phyloP scores from a whole-genome alignment of 2,329 filamentous ascomycete species.

The Ascochyta fabae region DNA sequence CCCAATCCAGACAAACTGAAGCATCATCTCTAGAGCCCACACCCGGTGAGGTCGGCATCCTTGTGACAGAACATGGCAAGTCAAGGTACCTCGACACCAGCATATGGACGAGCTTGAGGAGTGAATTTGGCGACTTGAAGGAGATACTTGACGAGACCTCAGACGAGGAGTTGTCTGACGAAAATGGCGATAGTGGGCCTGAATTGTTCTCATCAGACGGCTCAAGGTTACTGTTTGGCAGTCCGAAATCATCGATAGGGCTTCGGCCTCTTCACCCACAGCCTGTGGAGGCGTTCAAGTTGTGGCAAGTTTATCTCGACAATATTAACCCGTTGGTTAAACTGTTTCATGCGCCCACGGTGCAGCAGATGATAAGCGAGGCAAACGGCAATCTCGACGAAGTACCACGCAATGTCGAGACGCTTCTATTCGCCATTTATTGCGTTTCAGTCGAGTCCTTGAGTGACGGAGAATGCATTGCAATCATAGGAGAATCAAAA shows the following conservation, averaged over 20 bases:
- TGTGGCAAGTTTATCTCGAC: constrained; percentile 78
- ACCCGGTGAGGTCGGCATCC: constrained; percentile 21
- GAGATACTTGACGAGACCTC: constrained; percentile 41
- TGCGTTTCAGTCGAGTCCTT: constrained; percentile 55
- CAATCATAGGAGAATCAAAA: constrained; percentile 62
- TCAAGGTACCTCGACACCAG: constrained; percentile 43
- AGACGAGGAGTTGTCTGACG: constrained; percentile 30
- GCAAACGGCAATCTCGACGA: constrained; percentile 63
- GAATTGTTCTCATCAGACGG: constrained; percentile 16
- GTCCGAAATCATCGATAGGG: constrained; percentile 11
- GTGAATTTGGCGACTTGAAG: constrained; percentile 38
- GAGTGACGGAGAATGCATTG: constrained; percentile 61
- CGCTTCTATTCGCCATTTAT: constrained; percentile 49
- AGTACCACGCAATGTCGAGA: constrained; percentile 65
- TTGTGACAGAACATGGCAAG: constrained; percentile 36
- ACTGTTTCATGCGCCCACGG: constrained; percentile 72
- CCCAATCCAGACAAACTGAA: neutral
- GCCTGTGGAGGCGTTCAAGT: constrained; percentile 68
- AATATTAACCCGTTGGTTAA: constrained; percentile 78
- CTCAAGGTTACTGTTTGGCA: constrained; percentile 30
- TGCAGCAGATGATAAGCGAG: constrained; percentile 70
- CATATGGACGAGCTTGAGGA: constrained; percentile 40
- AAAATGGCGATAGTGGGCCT: neutral
- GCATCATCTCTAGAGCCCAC: neutral
- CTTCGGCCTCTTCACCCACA: constrained; percentile 62